Percentiles rank a stretch among this genome's conserved stretches.
Evolutionary conservation across 805 yeast species (phyloP).

Genomic region (Candida methanosorbosa): DNA sequence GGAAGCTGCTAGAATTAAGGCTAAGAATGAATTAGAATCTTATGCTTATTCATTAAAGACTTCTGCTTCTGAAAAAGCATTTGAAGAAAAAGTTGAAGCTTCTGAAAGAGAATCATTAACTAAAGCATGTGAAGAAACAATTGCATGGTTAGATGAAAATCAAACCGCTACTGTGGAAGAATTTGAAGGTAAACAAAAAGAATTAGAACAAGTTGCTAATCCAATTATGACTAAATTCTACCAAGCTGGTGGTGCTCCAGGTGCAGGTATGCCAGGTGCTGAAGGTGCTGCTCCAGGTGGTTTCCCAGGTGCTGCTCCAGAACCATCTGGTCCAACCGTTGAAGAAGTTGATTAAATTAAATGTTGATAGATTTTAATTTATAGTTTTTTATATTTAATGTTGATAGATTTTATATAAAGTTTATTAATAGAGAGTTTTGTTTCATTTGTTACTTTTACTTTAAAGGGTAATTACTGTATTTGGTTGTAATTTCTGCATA

Average conservation of each 20-base stretch:
- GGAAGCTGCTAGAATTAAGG: conserved; percentile 87
- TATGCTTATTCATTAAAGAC: conserved; percentile 91
- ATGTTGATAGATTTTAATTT: no score
- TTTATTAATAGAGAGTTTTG: no score
- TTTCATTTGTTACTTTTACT: no score
- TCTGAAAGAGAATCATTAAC: conserved; percentile 47
- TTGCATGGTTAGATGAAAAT: conserved; percentile 88
- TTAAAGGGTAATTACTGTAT: no score
- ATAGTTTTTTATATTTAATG: no score
- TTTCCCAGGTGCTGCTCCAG: conserved; percentile 30
- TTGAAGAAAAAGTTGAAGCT: conserved; percentile 64
- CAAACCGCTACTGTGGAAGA: conserved; percentile 91
- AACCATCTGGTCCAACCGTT: conserved; percentile 62
- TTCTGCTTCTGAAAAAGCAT: conserved; percentile 62
- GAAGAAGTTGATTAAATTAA: conserved; percentile 59
- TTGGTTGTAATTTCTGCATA: no score
- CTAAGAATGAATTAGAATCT: conserved; percentile 93
- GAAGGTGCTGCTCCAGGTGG: conserved; percentile 31
- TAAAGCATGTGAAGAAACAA: conserved; percentile 78
- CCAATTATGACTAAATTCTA: conserved; percentile 97
- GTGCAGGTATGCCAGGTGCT: conserved; percentile 51
- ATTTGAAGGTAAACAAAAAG: conserved; percentile 88
- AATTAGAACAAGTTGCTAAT: conserved; percentile 89
- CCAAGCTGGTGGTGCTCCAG: conserved; percentile 72
- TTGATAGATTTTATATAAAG: no score